Evolutionary conservation across 108 stramenopile genomes (phyloP).

Genomic region (Fistulifera pelliculosa): DNA sequence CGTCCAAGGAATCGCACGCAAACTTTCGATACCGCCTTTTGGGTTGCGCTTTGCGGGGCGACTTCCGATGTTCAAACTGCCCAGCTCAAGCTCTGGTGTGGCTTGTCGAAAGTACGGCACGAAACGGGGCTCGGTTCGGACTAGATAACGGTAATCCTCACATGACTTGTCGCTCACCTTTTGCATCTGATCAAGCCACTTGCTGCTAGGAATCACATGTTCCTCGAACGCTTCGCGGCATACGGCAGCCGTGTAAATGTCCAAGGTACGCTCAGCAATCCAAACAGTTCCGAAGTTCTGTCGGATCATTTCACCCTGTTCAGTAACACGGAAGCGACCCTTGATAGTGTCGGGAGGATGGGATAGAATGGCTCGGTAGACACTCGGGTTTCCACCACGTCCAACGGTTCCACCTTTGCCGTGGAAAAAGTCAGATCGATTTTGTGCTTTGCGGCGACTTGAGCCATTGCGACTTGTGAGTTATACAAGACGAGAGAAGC

Average conservation of each 20-base stretch:
- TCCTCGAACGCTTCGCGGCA: slow-evolving; percentile 74
- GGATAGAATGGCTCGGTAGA: slow-evolving; percentile 78
- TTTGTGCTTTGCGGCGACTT: slow-evolving; percentile 61
- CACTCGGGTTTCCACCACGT: slow-evolving; percentile 89
- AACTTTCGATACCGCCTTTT: slow-evolving; percentile 91
- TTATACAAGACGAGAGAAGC: slow-evolving; percentile 95
- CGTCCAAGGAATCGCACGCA: slow-evolving; percentile 96
- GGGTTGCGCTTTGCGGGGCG: slow-evolving; percentile 93
- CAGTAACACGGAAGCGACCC: slow-evolving; percentile 96
- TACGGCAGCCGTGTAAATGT: slow-evolving; percentile 93
- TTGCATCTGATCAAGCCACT: slow-evolving; percentile 86
- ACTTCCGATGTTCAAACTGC: slow-evolving; percentile 86
- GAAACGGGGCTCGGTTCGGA: slow-evolving; percentile 85
- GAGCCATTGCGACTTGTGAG: slow-evolving; percentile 82
- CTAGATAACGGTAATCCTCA: slow-evolving; percentile 77
- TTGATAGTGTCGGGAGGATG: slow-evolving; percentile 95
- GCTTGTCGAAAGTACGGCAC: slow-evolving; percentile 96
- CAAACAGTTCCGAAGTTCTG: slow-evolving; percentile 91
- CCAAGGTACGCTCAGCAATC: slow-evolving; percentile 87
- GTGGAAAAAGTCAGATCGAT: slow-evolving; percentile 96
- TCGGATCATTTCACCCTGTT: slow-evolving; percentile 98
- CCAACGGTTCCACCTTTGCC: slow-evolving; percentile 97
- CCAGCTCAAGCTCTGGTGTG: slow-evolving; percentile 94
- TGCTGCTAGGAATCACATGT: slow-evolving; percentile 49
- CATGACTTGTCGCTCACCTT: slow-evolving; percentile 64